Percentiles rank a stretch among this genome's conserved stretches.
Evolutionary conservation across 768 basidiomycete genomes (phyloP).

Genomic region (Phanerodontia chrysosporium): DNA sequence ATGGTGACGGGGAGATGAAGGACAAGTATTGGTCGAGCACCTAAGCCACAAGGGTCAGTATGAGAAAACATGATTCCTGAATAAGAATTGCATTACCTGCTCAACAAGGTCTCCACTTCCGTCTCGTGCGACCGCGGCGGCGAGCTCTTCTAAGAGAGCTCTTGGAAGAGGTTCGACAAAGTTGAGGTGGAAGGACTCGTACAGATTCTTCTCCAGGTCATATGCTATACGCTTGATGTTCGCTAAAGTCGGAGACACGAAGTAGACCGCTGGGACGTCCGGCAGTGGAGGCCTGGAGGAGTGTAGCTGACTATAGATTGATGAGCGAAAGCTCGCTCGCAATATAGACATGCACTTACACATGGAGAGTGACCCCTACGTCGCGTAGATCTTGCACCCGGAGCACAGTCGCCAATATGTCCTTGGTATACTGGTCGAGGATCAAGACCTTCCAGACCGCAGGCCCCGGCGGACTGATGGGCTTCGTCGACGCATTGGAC

Average conservation of each 20-base stretch:
- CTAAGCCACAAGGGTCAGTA: constrained; percentile 32
- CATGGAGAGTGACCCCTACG: constrained; percentile 95
- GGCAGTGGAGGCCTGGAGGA: constrained; percentile 82
- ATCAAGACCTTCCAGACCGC: constrained; percentile 96
- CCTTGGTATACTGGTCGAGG: constrained; percentile 92
- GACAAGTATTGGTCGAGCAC: constrained; percentile 96
- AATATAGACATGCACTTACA: constrained; percentile 67
- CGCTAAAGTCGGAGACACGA: constrained; percentile 82
- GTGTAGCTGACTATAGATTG: constrained; percentile 78
- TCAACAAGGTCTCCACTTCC: constrained; percentile 79
- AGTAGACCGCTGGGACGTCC: constrained; percentile 97
- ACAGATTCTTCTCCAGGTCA: constrained; percentile 84
- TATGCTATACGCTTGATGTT: constrained; percentile 91
- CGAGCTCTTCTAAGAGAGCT: constrained; percentile 88
- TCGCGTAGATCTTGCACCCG: constrained; percentile 96
- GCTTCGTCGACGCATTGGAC: constrained; percentile 37
- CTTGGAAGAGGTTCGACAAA: constrained; percentile 92
- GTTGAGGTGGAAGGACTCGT: constrained; percentile 91
- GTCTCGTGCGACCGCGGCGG: constrained; percentile 79
- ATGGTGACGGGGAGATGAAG: constrained; percentile 89
- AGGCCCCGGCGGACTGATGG: constrained; percentile 53
- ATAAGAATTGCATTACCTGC: constrained; percentile 43
- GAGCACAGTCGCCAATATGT: constrained; percentile 90
- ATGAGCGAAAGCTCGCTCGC: neutral
- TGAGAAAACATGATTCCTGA: constrained; percentile 14